Evolutionary conservation across 2,329 filamentous ascomycete species (phyloP).

Genomic region (Botrytis sinoallii): DNA sequence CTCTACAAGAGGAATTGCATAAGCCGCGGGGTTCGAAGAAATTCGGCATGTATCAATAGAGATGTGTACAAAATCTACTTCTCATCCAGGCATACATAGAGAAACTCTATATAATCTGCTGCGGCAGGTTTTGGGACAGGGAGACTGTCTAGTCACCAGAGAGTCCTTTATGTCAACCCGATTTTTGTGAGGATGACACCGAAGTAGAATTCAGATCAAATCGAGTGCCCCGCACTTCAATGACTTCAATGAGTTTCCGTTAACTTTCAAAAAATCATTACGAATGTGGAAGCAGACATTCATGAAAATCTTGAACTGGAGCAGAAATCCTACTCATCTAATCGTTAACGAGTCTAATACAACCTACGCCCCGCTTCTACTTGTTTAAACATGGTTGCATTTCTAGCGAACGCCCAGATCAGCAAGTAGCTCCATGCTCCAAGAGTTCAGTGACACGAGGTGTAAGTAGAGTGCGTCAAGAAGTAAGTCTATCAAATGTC

Average conservation of each 20-base stretch:
- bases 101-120: not conserved
- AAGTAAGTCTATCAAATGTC: not conserved
- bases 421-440: not conserved
- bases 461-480: not conserved
- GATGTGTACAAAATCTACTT: constrained; percentile 39
- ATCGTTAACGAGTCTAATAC: not conserved
- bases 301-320: not conserved
- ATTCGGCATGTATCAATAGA: constrained; percentile 36
- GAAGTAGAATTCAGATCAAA: not conserved
- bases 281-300: not conserved
- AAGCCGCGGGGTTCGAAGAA: constrained; percentile 25
- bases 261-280: not conserved
- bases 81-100: constrained; percentile 18
- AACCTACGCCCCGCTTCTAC: not conserved
- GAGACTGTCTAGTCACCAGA: not conserved
- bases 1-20: constrained; percentile 22
- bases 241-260: not conserved
- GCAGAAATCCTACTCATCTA: not conserved
- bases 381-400: not conserved
- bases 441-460: not conserved
- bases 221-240: not conserved
- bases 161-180: not conserved
- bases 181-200: not conserved
- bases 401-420: not conserved
- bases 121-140: not conserved